phyloP scores from a whole-genome alignment of 306 rosid genomes.

The Sphenostylis stenocarpa region DNA sequence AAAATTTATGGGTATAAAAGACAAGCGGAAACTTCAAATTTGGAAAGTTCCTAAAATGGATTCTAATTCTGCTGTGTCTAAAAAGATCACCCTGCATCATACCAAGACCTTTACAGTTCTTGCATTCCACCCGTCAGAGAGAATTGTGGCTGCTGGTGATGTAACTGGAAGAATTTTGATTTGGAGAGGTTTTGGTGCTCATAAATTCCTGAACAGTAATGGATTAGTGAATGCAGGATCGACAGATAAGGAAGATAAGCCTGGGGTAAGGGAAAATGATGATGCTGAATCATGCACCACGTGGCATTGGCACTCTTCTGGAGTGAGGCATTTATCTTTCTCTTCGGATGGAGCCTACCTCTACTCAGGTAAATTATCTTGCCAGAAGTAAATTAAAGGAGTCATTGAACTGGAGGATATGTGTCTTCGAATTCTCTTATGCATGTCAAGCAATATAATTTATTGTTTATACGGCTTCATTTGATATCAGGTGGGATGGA shows the following conservation, averaged over 20 bases:
- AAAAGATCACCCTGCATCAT: conserved; percentile 80
- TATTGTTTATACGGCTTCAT: conserved; percentile 36
- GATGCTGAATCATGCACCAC: conserved; percentile 87
- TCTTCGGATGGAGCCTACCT: conserved; percentile 85
- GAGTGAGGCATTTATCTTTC: conserved; percentile 66
- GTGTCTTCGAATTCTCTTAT: background rate
- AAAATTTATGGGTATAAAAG: conserved; percentile 63
- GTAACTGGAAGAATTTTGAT: conserved; percentile 78
- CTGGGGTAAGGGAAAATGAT: conserved; percentile 79
- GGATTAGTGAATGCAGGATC: conserved; percentile 35
- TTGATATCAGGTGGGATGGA: conserved; percentile 77
- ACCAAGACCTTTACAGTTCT: conserved; percentile 59
- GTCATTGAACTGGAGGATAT: background rate
- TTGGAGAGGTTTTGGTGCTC: conserved; percentile 77
- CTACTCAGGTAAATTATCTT: conserved; percentile 65
- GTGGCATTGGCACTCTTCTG: conserved; percentile 91
- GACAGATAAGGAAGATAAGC: conserved; percentile 49
- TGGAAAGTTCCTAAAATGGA: conserved; percentile 69
- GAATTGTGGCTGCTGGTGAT: conserved; percentile 93
- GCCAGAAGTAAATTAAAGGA: background rate
- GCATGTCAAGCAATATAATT: background rate
- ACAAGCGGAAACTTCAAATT: conserved; percentile 67
- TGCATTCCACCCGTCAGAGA: conserved; percentile 80
- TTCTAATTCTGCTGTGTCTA: conserved; percentile 39
- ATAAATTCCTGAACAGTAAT: conserved; percentile 37